Base-by-base conservation (phyloP, 139 green algal genomes). In the Chloropicon primus region DNA sequence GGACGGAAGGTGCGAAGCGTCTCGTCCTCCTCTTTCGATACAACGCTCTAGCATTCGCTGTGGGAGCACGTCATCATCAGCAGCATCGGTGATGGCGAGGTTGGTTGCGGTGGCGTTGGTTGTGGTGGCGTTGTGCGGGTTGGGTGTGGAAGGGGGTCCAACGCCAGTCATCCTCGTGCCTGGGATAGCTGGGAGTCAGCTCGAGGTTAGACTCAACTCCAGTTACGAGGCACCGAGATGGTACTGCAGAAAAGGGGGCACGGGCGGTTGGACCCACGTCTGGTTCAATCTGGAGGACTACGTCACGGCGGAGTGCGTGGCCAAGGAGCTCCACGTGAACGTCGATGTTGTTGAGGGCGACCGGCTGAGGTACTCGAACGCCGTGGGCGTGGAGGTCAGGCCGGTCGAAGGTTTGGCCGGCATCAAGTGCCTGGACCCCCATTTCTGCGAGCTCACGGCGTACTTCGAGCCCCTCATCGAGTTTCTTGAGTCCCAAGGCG, bases 371-470 rank as follows among this genome's bases (percentile, higher is more conserved):
- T 86, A 84, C 54, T 25, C 74, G 22, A 84, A 84, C 74, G 73
- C 80, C 23, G 74, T 28, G 22, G 82, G 82, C 0, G 78, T 86
- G n/a, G 54, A 86, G 21, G 81, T 86, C 1, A 41, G 82, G 25
- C 54, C 82, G 0, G 75, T 79, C 72, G 75, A 86, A 5, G 77
- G 77, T 1, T 27, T 86, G 21, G 77, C 22, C 1, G 82, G 82
- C 1, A 53, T 86, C 0, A 27, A 71, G 1, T 74, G 77, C 1
- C 71, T 86, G 26, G 82, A 86, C 54, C 82, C 82, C 22, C 25
- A 27, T 21, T 28, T 79, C 21, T 53, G 71, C 1, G 2, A n/a
- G 22, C 25, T 78, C 24, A 75, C 79, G 0, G 25, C 28, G 2
- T 79, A 73, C 28, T 84, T 84, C 41, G 24, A 73, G 2, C 21